Evolutionary conservation across 805 yeast species (phyloP), one percentile per base, ranked within the genome.

Genomic region (Candida xyloterini): DNA sequence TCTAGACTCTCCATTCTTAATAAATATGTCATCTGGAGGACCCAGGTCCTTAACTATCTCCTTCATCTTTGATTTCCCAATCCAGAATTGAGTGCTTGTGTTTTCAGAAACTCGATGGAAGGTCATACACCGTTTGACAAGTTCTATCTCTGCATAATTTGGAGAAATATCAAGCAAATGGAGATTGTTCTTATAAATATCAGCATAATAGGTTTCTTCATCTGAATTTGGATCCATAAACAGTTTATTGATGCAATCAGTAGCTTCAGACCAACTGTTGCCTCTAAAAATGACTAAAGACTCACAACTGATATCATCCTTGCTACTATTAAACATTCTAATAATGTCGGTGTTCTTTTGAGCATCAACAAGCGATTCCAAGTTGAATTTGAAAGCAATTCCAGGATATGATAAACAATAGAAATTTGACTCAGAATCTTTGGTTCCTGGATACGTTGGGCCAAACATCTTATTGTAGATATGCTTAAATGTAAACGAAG

Each of bases 381-480:
- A 18, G 9, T 53, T 55, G 50, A 78, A 79, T 39, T 63, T 66
- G 57, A 79, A 78, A 0, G 74, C 63, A 4, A 79, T 62, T 0
- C 85, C 85, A 1, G 79, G 76, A 48, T 79, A 79, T 15, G 77
- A 70, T 18, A 79, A 59, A 9, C 67, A 56, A 48, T 78, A 79
- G 16, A 54, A 46, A 10, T 55, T 51, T 14, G 49, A 31, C 3
- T 43, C 46, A 1, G 40, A 38, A 31, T 62, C 56, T 8, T 66
- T 48, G 20, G 50, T 55, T 0, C 84, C 84, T 1, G 81, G 79
- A 43, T 73, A 76, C 0, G 84, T 78, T 2, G 84, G 84, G 0
- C 85, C 85, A 52, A 79, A 75, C 2, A 71, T 63, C 51, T 70
- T 73, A 50, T 78, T 76, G 55, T 79, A 79, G 3, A 78, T 64